Evolutionary conservation across 108 stramenopile genomes (phyloP), one percentile per base, ranked within the genome.

Genomic region (Pseudonitzschia pungens): DNA sequence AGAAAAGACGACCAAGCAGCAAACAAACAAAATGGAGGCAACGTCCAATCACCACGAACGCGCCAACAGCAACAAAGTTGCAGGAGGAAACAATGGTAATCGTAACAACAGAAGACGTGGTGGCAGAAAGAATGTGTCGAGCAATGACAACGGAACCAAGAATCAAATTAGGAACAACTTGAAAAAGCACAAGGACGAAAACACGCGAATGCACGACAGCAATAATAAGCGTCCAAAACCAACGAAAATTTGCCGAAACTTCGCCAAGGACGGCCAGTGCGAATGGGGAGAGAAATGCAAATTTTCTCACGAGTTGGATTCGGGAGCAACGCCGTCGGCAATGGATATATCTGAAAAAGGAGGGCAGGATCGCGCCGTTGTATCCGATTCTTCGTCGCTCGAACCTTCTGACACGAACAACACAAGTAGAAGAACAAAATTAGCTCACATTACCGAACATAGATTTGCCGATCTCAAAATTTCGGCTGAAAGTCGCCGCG

Each of bases 391-490:
- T 36, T 36, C 59, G 63, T 64, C 31, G 5, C 3, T 32, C 62
- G 64, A 31, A 31, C 60, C 27, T 41, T 4, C 10, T 20, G 36
- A 36, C 36, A 36, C 36, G 4, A 6, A 2, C 36, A 36, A 6
- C 36, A 36, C 3, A 4, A 69, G 11, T 14, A 24, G 16, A 18
- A 71, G 32, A 1, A 59, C 16, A 12, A 68, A 42, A 50, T 45
- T 22, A 31, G 52, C 29, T 20, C 65, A 72, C 62, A 69, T 83
- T 28, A 84, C 85, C 14, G 57, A 69, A 5, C 27, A 75, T 5
- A 58, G 51, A 51, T 88, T 88, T 65, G 75, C 81, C 63, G 76
- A 77, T 68, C 72, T 84, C 12, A n/a, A 62, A 6, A 72, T 71
- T 28, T 82, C 77, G 7, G 22, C 28, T 50, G 58, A 76, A 73